Evolutionary conservation across 1,284 basidiomycete genomes (phyloP).

Genomic region (Ganoderma meredithae): DNA sequence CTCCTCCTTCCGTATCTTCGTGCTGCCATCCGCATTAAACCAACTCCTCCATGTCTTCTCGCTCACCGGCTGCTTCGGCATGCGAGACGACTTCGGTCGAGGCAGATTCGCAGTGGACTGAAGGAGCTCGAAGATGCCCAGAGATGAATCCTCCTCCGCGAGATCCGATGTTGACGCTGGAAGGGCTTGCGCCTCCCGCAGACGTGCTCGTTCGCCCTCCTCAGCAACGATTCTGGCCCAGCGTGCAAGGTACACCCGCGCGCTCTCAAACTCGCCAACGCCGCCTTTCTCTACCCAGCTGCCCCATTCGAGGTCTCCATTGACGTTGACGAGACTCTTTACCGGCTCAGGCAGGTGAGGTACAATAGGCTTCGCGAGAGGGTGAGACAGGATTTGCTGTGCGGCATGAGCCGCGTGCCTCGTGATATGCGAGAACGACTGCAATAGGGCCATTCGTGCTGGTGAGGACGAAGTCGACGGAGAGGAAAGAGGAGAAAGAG

Average conservation of each 20-base stretch:
- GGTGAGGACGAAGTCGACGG: conserved; percentile 63
- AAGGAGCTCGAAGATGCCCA: conserved; percentile 91
- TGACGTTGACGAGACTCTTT: conserved; percentile 83
- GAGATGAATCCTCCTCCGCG: conserved; percentile 73
- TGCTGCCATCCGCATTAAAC: conserved; percentile 75
- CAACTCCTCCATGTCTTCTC: conserved; percentile 74
- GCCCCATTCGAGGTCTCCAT: conserved; percentile 85
- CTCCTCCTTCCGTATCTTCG: conserved; percentile 70
- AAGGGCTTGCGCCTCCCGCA: conserved; percentile 75
- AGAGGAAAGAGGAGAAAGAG: conserved; percentile 57
- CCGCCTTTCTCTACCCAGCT: conserved; percentile 89
- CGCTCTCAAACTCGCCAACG: conserved; percentile 93
- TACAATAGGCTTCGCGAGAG: conserved; percentile 91
- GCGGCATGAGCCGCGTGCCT: conserved; percentile 89
- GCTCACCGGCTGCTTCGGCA: conserved; percentile 76
- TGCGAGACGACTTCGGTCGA: conserved; percentile 75
- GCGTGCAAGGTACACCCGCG: conserved; percentile 93
- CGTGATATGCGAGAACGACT: conserved; percentile 90
- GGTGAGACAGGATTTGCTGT: conserved; percentile 92
- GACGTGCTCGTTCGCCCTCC: conserved; percentile 88
- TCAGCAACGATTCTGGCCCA: conserved; percentile 98
- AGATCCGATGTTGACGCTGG: conserved; percentile 55
- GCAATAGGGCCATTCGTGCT: conserved; percentile 78
- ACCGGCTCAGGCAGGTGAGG: conserved; percentile 95
- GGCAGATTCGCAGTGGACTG: conserved; percentile 81